These are phyloP conservation scores for Beauveria rudraprayagi DNA, from an alignment of 2,329 filamentous ascomycete species.

Conservation along the genomic window DNA sequence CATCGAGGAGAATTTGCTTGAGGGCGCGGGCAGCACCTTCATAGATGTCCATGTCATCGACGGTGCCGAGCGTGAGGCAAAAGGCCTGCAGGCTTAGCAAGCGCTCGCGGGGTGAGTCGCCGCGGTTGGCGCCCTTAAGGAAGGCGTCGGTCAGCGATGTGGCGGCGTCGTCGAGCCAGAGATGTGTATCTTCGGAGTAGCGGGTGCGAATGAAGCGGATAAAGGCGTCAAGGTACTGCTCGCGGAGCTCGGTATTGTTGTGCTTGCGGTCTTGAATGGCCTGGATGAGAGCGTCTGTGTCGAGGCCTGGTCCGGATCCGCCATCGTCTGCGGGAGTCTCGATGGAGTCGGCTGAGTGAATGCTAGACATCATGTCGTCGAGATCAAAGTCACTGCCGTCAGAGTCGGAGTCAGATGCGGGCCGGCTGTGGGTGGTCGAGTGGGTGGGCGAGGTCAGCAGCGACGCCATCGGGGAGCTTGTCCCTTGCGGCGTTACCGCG, in stretches of 20 bases:
- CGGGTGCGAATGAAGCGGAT: slow-evolving; percentile 45
- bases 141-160: slow-evolving; percentile 55
- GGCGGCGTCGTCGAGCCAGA: slow-evolving; percentile 48
- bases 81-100: slow-evolving; percentile 65
- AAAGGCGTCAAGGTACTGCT: slow-evolving; percentile 32
- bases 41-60: slow-evolving; percentile 47
- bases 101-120: slow-evolving; percentile 60
- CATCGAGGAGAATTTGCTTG: slow-evolving; percentile 31
- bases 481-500: slow-evolving; percentile 43
- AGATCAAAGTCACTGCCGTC: slow-evolving; percentile 31
- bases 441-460: slow-evolving; percentile 47
- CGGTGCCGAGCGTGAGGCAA: slow-evolving; percentile 56
- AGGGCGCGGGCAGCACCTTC: slow-evolving; percentile 23
- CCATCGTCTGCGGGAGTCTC: slow-evolving; percentile 43
- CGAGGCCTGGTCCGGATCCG: slow-evolving; percentile 49
- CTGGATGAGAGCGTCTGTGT: slow-evolving; percentile 54
- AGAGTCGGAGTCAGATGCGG: slow-evolving; percentile 51
- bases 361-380: slow-evolving; percentile 38
- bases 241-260: slow-evolving; percentile 63
- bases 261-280: slow-evolving; percentile 69
- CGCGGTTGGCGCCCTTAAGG: slow-evolving; percentile 60
- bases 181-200: slow-evolving; percentile 26
- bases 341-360: slow-evolving; percentile 33
- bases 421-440: slow-evolving; percentile 53
- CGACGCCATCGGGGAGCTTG: slow-evolving; percentile 48